Base-by-base conservation (phyloP, 129 eudicot genomes). In the Lonicera japonica region DNA sequence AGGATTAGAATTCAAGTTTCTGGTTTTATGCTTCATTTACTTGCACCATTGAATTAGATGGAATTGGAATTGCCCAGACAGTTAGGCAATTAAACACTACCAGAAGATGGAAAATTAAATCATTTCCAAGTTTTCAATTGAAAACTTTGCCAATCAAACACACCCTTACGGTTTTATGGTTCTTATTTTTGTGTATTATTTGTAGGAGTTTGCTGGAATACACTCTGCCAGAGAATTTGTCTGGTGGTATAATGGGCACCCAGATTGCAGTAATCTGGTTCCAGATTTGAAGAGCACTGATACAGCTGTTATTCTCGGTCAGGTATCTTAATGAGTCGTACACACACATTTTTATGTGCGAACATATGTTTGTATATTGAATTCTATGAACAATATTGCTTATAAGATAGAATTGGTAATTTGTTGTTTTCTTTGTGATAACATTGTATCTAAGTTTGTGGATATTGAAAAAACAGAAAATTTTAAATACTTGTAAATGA, bases 181-280 rank as follows among this genome's bases (percentile, higher is more conserved):
- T 29, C 36, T 29, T 29, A 1, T 29, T 2, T 64, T 63, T 2
- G 16, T 71, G 43, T 38, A 11, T 62, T 60, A 0, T 56, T 56
- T 82, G 48, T 63, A 94, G 96, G 92, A 80, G 16, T 78, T 88
- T 22, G 69, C 75, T 17, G 99, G 96, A 40, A 75, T 88, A 74
- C 71, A 82, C 77, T 80, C 99, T 21, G 99, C 99, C 34, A 81
- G 99, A 78, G 99, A 94, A 71, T 85, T 94, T 78, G 99, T 94
- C 48, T 94, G 96, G 92, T 88, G 99, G 99, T 94, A 94, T 75
- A 94, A 94, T 56, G 99, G 99, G 67, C 96, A 94, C 67, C 96
- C 99, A 23, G 99, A 94, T 72, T 82, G 58, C 68, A 74, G 83
- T 56, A 77, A 83, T 43, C 66, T 85, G 63, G 61, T 84, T 60